Evolutionary conservation across 2,329 filamentous ascomycete species (phyloP), one percentile per base, ranked within the genome.

Genomic region (Fusarium continuum): DNA sequence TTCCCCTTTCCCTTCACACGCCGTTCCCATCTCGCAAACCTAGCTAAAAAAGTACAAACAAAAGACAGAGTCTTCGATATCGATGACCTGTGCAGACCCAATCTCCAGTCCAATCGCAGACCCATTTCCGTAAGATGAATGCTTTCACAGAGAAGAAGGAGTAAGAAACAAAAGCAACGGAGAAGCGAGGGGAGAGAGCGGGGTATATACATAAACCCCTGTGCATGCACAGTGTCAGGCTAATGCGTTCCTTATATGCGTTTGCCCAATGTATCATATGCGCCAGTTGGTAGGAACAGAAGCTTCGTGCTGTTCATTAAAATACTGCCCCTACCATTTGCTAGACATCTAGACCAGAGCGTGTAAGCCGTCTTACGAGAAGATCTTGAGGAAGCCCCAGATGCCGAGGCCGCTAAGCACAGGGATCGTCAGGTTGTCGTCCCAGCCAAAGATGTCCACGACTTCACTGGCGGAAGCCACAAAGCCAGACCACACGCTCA

Each of bases 351-450:
- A 87, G 48, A n/a, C n/a, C n/a, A n/a, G n/a, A n/a, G n/a, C n/a
- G n/a, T n/a, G n/a, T n/a, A n/a, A n/a, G n/a, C n/a, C n/a, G n/a
- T n/a, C n/a, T n/a, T n/a, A n/a, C n/a, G 89, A 89, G 82, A 97
- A 97, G 43, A 93, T 76, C 79, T 91, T 96, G 70, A 98, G 83
- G 75, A 99, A 97, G 0, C 90, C 91, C 89, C 91, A 97, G 60
- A 99, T 88, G 7, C 93, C 93, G 39, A 92, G 78, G 20, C 93
- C 93, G 73, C 92, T 97, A 44, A 99, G 82, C 22, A 96, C 88
- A 3, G 95, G 95, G 76, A 99, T 99, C 44, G 94, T 98, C 70
- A 99, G 81, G 77, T 99, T 99, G 78, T 99, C 95, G 73, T 99
- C 95, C 91, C 92, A 93, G 41, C 93, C 92, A 74, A 93, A 97